These are phyloP conservation scores for Penicillium cosmopolitanum DNA, from an alignment of 495 filamentous ascomycete species.

Conservation along the genomic window DNA sequence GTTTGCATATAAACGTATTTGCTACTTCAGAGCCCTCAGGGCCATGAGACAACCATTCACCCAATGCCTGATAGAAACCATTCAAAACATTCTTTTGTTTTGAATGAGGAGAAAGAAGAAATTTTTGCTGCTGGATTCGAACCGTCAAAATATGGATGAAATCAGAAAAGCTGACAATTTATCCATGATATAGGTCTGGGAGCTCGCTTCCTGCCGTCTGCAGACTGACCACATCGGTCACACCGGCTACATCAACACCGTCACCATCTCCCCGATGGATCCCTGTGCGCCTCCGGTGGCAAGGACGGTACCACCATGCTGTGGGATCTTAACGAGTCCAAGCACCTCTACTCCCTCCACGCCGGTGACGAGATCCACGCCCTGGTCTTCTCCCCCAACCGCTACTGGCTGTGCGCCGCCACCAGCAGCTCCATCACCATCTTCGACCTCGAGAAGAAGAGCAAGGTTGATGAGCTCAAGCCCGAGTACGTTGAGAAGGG, in stretches of 20 bases:
- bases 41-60: conserved; percentile 98
- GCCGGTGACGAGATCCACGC: conserved; percentile 99
- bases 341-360: conserved; percentile 99
- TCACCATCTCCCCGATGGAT: conserved; percentile 99
- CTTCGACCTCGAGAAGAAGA: conserved; percentile 99
- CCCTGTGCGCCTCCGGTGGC: conserved; percentile 97
- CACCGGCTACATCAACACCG: conserved; percentile 99
- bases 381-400: conserved; percentile 99
- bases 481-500: conserved; percentile 94
- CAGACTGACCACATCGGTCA: conserved; percentile 99
- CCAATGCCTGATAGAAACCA: conserved; percentile 76
- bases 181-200: conserved; percentile 78
- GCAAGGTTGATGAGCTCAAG: conserved; percentile 99
- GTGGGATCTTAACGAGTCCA: conserved; percentile 99
- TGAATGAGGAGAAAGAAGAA: conserved; percentile 23
- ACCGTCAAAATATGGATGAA: background rate
- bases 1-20: conserved; percentile 97
- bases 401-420: conserved; percentile 99
- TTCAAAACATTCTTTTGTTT: conserved; percentile 26
- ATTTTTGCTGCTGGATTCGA: conserved; percentile 7
- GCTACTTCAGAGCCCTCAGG: conserved; percentile 99
- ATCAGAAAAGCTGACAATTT: conserved; percentile 32
- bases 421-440: conserved; percentile 98
- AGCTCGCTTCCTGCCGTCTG: conserved; percentile 97
- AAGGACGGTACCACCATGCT: conserved; percentile 99